These are phyloP conservation scores for Aeschynomene evenia DNA, from an alignment of 306 rosid species.

Conservation along the genomic window DNA sequence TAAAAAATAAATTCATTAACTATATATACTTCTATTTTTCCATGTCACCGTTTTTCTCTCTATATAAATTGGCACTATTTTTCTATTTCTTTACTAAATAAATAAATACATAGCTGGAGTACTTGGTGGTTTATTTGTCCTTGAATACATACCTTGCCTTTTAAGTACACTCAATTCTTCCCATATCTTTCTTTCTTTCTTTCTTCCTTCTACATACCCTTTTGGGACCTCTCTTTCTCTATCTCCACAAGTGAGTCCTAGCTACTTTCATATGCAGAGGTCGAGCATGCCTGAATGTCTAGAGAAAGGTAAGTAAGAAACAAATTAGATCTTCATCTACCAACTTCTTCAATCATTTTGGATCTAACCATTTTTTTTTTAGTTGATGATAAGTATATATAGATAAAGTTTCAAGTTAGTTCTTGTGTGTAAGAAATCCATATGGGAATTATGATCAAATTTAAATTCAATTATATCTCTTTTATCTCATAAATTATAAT, in stretches of 20 bases:
- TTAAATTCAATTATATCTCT: background rate
- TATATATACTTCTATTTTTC: constrained; percentile 5
- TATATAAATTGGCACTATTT: background rate
- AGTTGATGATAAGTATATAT: background rate
- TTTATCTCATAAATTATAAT: background rate
- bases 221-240: constrained; percentile 10
- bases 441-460: constrained; percentile 2
- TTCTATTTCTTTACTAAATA: constrained; percentile 36
- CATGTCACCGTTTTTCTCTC: background rate
- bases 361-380: background rate
- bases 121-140: constrained; percentile 36
- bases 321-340: background rate
- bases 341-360: background rate
- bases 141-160: constrained; percentile 74
- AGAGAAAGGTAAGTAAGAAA: constrained; percentile 77
- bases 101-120: constrained; percentile 40
- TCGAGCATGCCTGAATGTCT: constrained; percentile 99
- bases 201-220: constrained; percentile 45
- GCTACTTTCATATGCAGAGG: constrained; percentile 48
- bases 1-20: too few species aligned
- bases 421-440: background rate
- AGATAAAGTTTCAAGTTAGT: too few species aligned
- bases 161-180: constrained; percentile 59
- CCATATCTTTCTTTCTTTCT: too few species aligned
- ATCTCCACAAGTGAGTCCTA: constrained; percentile 38